A percentile compares a stretch with the other conserved stretches of the same genome.
Conservation (phyloP, 2,329 filamentous ascomycete species). For the Cladophialophora yegresii region DNA sequence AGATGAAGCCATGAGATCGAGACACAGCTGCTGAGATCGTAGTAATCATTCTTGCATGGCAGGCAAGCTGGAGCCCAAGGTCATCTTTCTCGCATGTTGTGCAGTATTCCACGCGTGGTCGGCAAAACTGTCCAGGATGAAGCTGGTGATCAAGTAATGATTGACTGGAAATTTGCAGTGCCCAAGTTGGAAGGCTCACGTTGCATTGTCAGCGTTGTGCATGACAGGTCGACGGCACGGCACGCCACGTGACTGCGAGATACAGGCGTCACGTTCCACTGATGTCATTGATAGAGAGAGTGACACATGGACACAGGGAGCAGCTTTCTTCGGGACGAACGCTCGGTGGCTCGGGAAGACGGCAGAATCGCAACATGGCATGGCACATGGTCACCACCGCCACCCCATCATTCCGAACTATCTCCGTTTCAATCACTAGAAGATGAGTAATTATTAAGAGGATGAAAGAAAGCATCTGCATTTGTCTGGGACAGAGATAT, state of each 20-base stretch:
- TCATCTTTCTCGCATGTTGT: neutral
- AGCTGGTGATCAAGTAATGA: slow-evolving; percentile 8
- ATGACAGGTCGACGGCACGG: neutral
- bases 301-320: too few relatives aligned
- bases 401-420: neutral
- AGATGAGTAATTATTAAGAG: neutral
- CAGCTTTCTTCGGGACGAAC: neutral
- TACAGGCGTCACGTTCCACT: neutral
- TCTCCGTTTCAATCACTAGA: neutral
- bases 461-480: neutral
- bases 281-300: neutral
- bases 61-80: neutral
- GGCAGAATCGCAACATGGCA: neutral
- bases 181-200: neutral
- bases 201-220: slow-evolving; percentile 15
- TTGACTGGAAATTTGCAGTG: slow-evolving; percentile 1
- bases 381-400: neutral
- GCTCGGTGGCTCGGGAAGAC: neutral
- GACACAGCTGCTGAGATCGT: neutral
- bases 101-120: neutral
- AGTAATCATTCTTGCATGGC: neutral
- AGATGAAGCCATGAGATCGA: neutral
- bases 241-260: slow-evolving; percentile 14
- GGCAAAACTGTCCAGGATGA: neutral
- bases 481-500: neutral